Base-by-base conservation (phyloP, 2,329 filamentous ascomycete species). In the Aspergillus sojae region DNA sequence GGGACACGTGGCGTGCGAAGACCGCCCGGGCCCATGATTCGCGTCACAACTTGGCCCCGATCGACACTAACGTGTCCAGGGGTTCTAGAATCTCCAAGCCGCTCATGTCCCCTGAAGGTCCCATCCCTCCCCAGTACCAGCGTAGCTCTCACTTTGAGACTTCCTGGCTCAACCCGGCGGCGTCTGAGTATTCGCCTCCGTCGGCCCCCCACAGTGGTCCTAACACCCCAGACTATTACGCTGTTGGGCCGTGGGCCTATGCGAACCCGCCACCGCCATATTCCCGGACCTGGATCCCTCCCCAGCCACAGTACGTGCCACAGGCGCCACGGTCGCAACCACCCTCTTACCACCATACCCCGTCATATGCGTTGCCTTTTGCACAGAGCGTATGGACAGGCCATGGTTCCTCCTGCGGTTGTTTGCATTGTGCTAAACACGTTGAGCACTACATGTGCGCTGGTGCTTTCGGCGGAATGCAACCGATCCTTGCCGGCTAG, bases 51-150 rank as follows among this genome's bases (percentile, higher is more conserved):
- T 78, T 90, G 68, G 85, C 85, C 57, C 86, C 88, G 36, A 85
- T 91, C 66, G 86, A 91, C 71, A 91, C 89, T 58, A 88, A 85
- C 67, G 79, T 90, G 62, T 80, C 86, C 66, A 82, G 86, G 62
- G 78, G 81, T 68, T 79, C 82, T 62, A 78, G 80, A 53, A 71
- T 83, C 62, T 79, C 83, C 67, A 86, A 87, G 71, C 78, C 79
- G 5, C 74, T 82, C 14, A 77, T 82, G 72, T 82, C 81, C 55
- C 80, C 79, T 43, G 78, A 83, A 70, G 80, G 79, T 46, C 77
- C 78, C 16, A 85, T 83, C 67, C 81, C 78, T 70, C 81, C 77
- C 43, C 84, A 85, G 67, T 81, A 82, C 69, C 83, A 85, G 75
- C 78, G 79, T 58, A 75, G 69, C 69, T 77, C 76, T 34, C 74